phyloP scores from a whole-genome alignment of 345 rosid genomes.

The Pistacia vera region DNA sequence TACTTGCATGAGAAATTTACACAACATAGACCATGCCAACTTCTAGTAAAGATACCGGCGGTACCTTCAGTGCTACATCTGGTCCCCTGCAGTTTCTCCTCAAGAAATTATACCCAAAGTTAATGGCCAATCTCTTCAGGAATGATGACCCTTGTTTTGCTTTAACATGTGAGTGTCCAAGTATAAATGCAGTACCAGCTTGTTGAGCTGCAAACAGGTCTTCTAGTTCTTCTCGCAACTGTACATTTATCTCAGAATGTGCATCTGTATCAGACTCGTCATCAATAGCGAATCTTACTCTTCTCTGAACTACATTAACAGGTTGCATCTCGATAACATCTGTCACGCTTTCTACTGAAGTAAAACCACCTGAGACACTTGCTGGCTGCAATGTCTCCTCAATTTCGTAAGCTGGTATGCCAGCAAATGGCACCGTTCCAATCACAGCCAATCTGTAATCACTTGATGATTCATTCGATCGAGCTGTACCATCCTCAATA shows the following conservation, averaged over 20 bases:
- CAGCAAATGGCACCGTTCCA: conserved; percentile 50
- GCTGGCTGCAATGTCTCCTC: conserved; percentile 66
- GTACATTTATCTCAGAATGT: conserved; percentile 31
- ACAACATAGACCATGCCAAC: conserved; percentile 98
- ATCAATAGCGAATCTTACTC: conserved; percentile 75
- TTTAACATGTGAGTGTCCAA: conserved; percentile 88
- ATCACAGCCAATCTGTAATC: conserved; percentile 77
- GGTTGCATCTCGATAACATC: conserved; percentile 81
- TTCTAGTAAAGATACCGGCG: conserved; percentile 84
- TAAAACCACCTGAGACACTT: conserved; percentile 71
- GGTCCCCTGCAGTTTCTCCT: conserved; percentile 91
- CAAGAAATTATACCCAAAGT: conserved; percentile 85
- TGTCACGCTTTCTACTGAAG: conserved; percentile 63
- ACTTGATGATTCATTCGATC: conserved; percentile 60
- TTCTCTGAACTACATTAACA: conserved; percentile 25
- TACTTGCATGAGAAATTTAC: conserved; percentile 26
- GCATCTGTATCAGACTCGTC: conserved; percentile 43
- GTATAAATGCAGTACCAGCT: conserved; percentile 86
- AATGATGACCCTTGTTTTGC: conserved; percentile 97
- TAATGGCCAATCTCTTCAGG: conserved; percentile 70
- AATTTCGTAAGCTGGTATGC: conserved; percentile 53
- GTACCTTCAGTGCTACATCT: conserved; percentile 89
- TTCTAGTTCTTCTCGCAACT: conserved; percentile 61
- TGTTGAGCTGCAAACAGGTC: conserved; percentile 73
- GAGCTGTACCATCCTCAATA: conserved; percentile 32